Evolutionary conservation across 768 basidiomycete species (phyloP).

Genomic region (Phaffia tasmanica): DNA sequence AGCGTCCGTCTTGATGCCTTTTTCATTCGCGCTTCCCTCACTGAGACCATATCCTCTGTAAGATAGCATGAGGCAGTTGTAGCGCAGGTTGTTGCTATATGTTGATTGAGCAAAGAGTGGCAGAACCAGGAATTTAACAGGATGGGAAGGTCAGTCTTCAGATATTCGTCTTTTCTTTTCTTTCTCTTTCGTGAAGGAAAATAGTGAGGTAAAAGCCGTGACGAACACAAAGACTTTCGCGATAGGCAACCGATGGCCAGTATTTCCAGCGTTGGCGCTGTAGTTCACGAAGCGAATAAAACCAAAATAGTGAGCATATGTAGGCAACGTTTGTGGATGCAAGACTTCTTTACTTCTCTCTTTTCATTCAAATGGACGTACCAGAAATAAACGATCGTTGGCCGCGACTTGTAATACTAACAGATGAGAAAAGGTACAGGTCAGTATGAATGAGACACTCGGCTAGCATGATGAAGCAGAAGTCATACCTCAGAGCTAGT

Average conservation of each 20-base stretch:
- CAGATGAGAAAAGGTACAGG: background rate
- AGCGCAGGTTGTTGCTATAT: constrained; percentile 53
- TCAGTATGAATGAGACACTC: background rate
- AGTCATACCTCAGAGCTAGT: constrained; percentile 43
- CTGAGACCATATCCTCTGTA: constrained; percentile 83
- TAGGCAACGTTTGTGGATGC: background rate
- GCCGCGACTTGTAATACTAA: constrained; percentile 43
- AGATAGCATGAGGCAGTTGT: constrained; percentile 87
- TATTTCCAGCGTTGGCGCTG: constrained; percentile 34
- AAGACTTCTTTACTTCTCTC: too few relatives aligned
- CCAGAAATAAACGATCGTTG: constrained; percentile 43
- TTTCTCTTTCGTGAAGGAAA: too few relatives aligned
- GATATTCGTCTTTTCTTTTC: too few relatives aligned
- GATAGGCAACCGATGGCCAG: constrained; percentile 79
- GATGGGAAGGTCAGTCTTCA: too few relatives aligned
- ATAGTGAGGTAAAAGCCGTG: too few relatives aligned
- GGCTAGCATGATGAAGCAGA: constrained; percentile 34
- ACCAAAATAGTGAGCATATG: background rate
- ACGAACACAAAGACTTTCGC: constrained; percentile 59
- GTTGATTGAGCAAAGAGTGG: too few relatives aligned
- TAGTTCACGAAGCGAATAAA: background rate
- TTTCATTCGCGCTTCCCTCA: constrained; percentile 75
- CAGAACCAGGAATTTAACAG: too few relatives aligned
- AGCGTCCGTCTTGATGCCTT: constrained; percentile 70
- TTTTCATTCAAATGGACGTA: too few relatives aligned